These are phyloP conservation scores for Aureobasidium mangrovei DNA, from an alignment of 2,329 filamentous ascomycete genomes.

Conservation along the genomic window DNA sequence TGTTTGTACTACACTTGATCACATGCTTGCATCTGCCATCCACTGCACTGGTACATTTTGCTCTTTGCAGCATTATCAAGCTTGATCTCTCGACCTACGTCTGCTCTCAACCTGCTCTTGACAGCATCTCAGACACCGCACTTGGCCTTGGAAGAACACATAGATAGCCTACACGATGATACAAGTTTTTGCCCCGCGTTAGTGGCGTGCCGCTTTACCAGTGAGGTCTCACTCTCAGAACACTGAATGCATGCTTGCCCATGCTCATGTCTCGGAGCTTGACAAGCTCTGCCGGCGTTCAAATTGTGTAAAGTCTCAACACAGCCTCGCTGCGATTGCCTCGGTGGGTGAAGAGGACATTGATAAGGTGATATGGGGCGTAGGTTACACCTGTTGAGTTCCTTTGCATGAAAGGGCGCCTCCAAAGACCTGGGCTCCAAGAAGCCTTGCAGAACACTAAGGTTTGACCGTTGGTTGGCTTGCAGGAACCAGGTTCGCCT, in stretches of 20 bases:
- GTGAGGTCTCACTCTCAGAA: not conserved
- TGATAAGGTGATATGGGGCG: not conserved
- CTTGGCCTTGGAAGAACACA: not conserved
- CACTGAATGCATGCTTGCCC: not conserved
- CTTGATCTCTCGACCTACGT: not conserved
- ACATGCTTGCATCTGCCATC: not conserved
- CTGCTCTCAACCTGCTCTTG: not conserved
- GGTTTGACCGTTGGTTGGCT: conserved; percentile 1
- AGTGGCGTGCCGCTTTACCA: not conserved
- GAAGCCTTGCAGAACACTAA: not conserved
- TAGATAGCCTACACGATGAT: not conserved
- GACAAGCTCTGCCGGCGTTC: not conserved
- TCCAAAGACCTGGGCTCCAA: conserved; percentile 1
- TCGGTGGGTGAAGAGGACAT: not conserved
- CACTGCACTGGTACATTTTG: not conserved
- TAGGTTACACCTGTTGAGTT: too few species aligned
- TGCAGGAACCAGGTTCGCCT: conserved; percentile 7
- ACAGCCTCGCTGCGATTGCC: not conserved
- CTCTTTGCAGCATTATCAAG: not conserved
- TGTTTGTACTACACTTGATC: not conserved
- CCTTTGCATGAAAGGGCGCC: too few species aligned
- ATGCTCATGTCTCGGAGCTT: not conserved
- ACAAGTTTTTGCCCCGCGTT: not conserved
- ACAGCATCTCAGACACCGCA: not conserved
- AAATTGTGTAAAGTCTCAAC: not conserved